Base-by-base conservation (phyloP, 805 yeast genomes). In the Tetrapisispora iriomotensis region DNA sequence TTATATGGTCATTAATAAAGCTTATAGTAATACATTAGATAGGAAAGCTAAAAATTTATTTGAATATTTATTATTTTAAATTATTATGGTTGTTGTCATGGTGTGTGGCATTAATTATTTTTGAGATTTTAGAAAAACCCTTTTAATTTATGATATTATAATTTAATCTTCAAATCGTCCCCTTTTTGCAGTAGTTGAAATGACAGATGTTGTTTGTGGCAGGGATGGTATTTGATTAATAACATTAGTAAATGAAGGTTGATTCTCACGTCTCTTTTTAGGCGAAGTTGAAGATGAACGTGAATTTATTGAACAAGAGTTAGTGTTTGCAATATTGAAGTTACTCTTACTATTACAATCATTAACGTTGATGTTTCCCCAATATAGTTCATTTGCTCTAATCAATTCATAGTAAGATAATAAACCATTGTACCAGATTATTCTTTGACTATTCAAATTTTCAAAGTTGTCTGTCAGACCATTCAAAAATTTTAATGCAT, bases 401-500 rank as follows among this genome's bases (percentile, higher is more conserved):
- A 54, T 45, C 10, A 39, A 29, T 36, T 56, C 56, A 20, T 47
- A 45, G 29, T 49, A 56, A n/a, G 42, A 47, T 6, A 48, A 32
- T 9, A 56, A 32, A 2, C 56, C 53, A 30, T 47, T 42, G 38
- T 50, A 47, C 53, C 59, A 49, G 30, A 43, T 47, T 8, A 54
- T 42, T 12, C 41, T 41, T 21, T 55, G 59, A 9, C 46, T 49
- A 14, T 42, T 45, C 18, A 48, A 25, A 17, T 31, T 29, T 6
- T 28, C 24, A 15, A 42, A 48, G 13, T 37, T 38, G 23, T 48
- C 43, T 42, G 54, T 52, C 23, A 57, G 35, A 8, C 48, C 49
- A 35, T 53, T 58, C 18, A 59, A 37, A 29, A 53, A 57, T 30
- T 49, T 49, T 27, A 57, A 49, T 3, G 59, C 61, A n/a, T 59